These are phyloP conservation scores for Oryza rufipogon DNA, from an alignment of 176 grass and related monocot genomes.

Conservation along the genomic window DNA sequence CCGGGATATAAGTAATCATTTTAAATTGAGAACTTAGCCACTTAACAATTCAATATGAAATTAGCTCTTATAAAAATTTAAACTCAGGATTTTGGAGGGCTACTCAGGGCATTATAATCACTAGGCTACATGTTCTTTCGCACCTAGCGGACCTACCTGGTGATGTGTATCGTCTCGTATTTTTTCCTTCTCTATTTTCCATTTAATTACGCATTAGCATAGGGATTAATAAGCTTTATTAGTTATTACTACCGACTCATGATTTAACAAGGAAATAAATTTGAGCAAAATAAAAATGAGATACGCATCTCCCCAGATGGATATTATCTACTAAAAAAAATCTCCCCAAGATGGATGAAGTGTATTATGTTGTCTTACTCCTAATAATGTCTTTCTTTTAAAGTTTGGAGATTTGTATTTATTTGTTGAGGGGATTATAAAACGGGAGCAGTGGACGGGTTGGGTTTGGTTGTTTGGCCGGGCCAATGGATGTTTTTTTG, in stretches of 20 bases:
- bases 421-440: too few relatives aligned
- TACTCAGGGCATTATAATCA: too few relatives aligned
- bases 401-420: neutral
- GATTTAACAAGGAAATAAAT: neutral
- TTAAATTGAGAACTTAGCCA: too few relatives aligned
- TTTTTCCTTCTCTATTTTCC: neutral
- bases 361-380: neutral
- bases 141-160: too few relatives aligned
- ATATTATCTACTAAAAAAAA: neutral
- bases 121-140: too few relatives aligned
- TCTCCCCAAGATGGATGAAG: neutral
- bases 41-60: too few relatives aligned
- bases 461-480: neutral
- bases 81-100: rapidly evolving
- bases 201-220: neutral
- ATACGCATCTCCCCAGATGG: neutral
- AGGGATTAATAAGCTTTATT: neutral
- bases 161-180: neutral
- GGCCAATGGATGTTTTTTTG: neutral
- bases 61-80: too few relatives aligned
- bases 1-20: too few relatives aligned
- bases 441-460: neutral
- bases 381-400: neutral
- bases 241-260: neutral
- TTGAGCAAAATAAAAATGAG: neutral